Base-by-base conservation (phyloP, 441 rosid species). In the Capsella rubella region DNA sequence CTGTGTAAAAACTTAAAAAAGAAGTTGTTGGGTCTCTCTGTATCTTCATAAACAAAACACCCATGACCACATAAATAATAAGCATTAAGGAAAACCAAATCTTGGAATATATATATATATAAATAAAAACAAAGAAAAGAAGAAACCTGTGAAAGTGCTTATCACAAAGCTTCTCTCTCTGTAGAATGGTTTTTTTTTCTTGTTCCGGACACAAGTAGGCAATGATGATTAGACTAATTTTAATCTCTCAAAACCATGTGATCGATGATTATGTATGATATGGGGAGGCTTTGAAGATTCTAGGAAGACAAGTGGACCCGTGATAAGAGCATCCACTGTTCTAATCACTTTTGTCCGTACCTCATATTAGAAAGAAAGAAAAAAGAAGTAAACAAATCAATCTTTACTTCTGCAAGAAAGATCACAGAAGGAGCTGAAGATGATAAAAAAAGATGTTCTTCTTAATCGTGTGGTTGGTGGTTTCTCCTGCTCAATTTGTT, bases 251-350 rank as follows among this genome's bases (percentile, higher is more conserved):
- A 50, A 72, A 42, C 53, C 53, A 63, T 31, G 67, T 69, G 78
- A 68, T 61, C 76, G 55, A 54, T 45, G 35, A 32, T 31, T 31
- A 21, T 21, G 25, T 42, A 42, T 42, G 43, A 14, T 39, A 56
- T 74, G 79, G 25, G 61, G 25, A 21, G 25, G 25, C 25, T 39
- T 46, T 80, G 67, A 64, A 72, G 74, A 78, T 68, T 78, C 78
- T 70, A 69, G 18, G 54, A 34, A 5, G 35, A 25, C 64, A 60
- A 32, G 59, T 49, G 84, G 86, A 56, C 85, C 83, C 79, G 72
- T 69, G 81, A 67, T 60, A 54, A 74, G 72, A 76, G 74, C 75
- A 69, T 56, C 75, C 80, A 71, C 74, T 64, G 79, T 72, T 74
- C 56, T 62, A 69, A 57, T 55, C 70, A 63, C 76, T 74, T 64